phyloP scores from a whole-genome alignment of 495 filamentous ascomycete species.

The Mycothermus thermophilus region DNA sequence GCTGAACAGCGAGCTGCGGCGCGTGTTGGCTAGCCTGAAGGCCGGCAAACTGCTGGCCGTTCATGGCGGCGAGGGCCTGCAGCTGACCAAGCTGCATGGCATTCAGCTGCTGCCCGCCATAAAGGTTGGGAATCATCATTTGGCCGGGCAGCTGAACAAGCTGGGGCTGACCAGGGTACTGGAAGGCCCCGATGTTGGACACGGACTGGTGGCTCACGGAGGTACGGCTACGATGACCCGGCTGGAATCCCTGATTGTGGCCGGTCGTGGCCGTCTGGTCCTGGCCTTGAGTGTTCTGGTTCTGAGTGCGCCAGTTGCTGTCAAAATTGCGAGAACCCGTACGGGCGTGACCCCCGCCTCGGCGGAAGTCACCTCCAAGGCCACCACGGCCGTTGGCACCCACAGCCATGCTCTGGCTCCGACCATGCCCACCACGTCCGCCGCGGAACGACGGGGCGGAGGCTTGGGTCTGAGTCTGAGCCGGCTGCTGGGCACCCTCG shows the following conservation, averaged over 20 bases:
- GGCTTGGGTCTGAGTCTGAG: slow-evolving; percentile 21
- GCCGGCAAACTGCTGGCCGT: slow-evolving; percentile 54
- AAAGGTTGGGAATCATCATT: slow-evolving; percentile 64
- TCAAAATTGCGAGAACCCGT: slow-evolving; percentile 87
- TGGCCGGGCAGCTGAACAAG: slow-evolving; percentile 75
- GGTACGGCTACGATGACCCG: slow-evolving; percentile 71
- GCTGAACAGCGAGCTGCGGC: slow-evolving; percentile 48
- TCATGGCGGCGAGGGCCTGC: slow-evolving; percentile 79
- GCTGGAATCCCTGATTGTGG: slow-evolving; percentile 76
- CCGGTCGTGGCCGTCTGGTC: slow-evolving; percentile 39
- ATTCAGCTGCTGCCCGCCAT: slow-evolving; percentile 71
- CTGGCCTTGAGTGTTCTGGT: slow-evolving; percentile 46
- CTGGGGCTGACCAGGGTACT: slow-evolving; percentile 84
- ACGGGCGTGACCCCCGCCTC: slow-evolving; percentile 57
- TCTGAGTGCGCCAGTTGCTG: slow-evolving; percentile 90
- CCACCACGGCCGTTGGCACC: slow-evolving; percentile 39
- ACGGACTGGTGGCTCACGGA: slow-evolving; percentile 77
- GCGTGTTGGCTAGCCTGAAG: slow-evolving; percentile 68
- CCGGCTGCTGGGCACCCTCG: slow-evolving; percentile 30
- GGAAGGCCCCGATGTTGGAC: slow-evolving; percentile 72
- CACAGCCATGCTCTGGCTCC: slow-evolving; percentile 50
- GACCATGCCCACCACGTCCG: slow-evolving; percentile 39
- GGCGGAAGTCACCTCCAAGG: slow-evolving; percentile 45
- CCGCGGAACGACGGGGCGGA: slow-evolving; percentile 25
- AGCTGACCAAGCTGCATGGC: slow-evolving; percentile 80